Conservation (phyloP, 768 basidiomycete species). For the Pulveroboletus sp. region DNA sequence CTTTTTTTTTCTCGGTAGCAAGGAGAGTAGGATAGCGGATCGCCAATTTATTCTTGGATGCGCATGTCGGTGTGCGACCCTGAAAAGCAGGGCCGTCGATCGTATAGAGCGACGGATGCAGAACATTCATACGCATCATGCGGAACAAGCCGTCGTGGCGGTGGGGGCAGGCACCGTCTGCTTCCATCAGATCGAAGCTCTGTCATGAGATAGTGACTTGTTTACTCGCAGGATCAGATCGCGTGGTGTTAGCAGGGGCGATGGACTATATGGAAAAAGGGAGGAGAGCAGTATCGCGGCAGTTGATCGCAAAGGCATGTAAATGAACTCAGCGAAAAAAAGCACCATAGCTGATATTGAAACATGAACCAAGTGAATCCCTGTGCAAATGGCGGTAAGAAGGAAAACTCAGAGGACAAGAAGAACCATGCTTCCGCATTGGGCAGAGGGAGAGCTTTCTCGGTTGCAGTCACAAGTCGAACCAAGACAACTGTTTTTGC, state of each 20-base stretch:
- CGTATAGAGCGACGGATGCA: background rate
- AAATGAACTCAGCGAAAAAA: background rate
- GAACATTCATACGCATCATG: background rate
- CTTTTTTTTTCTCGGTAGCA: background rate
- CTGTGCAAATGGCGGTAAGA: no score
- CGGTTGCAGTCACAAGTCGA: no score
- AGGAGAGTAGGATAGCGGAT: slow-evolving; percentile 8
- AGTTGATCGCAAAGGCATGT: background rate
- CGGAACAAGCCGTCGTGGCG: background rate
- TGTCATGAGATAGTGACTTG: background rate
- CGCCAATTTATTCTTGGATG: slow-evolving; percentile 7
- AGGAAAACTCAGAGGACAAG: background rate
- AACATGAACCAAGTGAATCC: no score
- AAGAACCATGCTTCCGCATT: no score
- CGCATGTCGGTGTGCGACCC: background rate
- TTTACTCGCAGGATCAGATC: slow-evolving; percentile 10
- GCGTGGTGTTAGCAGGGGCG: slow-evolving; percentile 1
- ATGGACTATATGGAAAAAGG: background rate
- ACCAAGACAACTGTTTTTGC: no score
- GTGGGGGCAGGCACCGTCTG: background rate
- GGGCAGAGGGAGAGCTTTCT: no score
- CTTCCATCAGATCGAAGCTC: slow-evolving; percentile 4
- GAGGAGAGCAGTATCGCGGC: background rate
- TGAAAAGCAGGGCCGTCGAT: background rate
- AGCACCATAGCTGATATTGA: background rate